Conservation (phyloP, 805 yeast genomes). For the Hanseniaspora opuntiae region DNA sequence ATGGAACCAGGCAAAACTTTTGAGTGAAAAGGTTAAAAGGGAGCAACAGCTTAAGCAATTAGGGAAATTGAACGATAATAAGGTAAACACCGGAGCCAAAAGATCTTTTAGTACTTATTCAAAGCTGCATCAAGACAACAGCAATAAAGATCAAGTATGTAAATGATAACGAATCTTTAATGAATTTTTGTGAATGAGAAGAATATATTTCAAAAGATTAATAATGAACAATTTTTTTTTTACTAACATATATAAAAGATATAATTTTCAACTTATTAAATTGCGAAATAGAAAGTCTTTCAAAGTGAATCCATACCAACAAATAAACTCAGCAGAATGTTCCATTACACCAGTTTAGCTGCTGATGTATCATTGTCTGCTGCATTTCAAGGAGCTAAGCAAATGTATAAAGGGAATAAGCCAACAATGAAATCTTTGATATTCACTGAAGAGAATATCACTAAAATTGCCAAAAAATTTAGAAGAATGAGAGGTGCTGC, state of each 20-base stretch:
- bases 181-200: neutral
- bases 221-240: neutral
- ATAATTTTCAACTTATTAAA: neutral
- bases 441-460: constrained; percentile 70
- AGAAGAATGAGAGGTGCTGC: constrained; percentile 99
- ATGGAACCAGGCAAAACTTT: constrained; percentile 22
- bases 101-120: constrained; percentile 5
- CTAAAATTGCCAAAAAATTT: constrained; percentile 73
- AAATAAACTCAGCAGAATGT: constrained; percentile 71
- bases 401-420: constrained; percentile 43
- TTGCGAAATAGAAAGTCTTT: constrained; percentile 10
- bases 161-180: neutral
- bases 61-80: neutral
- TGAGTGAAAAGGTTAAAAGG: constrained; percentile 16
- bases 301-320: constrained; percentile 61
- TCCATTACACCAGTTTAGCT: constrained; percentile 85
- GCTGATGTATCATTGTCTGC: constrained; percentile 83
- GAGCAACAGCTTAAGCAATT: neutral
- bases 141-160: constrained; percentile 7
- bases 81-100: neutral
- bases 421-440: constrained; percentile 46
- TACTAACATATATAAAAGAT: neutral
- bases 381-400: constrained; percentile 59
- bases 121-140: neutral
- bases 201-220: neutral